Evolutionary conservation across 2,329 filamentous ascomycete species (phyloP), one percentile per base, ranked within the genome.

Genomic region (Penicillium verrucosum): DNA sequence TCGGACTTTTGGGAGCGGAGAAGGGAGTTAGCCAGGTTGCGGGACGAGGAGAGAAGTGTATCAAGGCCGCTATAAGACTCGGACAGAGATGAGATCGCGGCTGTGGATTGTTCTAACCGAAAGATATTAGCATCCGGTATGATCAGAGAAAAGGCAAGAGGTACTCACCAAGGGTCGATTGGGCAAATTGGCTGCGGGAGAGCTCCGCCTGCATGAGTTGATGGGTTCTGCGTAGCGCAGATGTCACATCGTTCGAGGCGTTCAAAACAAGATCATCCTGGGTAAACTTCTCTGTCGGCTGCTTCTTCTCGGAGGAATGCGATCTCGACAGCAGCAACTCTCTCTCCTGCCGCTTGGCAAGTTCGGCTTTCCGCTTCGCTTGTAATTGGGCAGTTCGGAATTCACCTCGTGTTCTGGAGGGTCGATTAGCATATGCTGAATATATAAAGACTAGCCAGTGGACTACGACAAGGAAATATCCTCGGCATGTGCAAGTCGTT

Each of bases 1-100:
- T 99, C 94, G 63, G 89, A 94, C 81, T 99, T 99, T 71, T 95
- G 91, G 61, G 90, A 94, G 59, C 85, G 85, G 45, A 97, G 78
- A 44, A 99, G 79, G 18, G 90, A 90, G 7, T 85, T 85, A 8
- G 97, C 83, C 18, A 99, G 79, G 54, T 86, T 87, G 62, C 85
- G 83, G 44, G 89, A 92, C 55, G 84, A 89, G 3, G 84, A 81
- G 37, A 99, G 81, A 69, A 97, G 82, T 12, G 84, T 84, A 66
- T 93, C 90, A 5, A 97, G 83, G 48, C 86, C 85, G 21, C 81
- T 85, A 76, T 99, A 99, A 37, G 85, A 88, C 66, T 95, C 89
- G 4, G 88, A 85, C 1, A 99, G 82, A 61, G 90, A 85, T 51
- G 83, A 83, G n/a, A 99, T 82, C 11, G 92, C 91, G 10, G 86